phyloP scores from a whole-genome alignment of 148 eudicot genomes.

The Agrostemma githago region DNA sequence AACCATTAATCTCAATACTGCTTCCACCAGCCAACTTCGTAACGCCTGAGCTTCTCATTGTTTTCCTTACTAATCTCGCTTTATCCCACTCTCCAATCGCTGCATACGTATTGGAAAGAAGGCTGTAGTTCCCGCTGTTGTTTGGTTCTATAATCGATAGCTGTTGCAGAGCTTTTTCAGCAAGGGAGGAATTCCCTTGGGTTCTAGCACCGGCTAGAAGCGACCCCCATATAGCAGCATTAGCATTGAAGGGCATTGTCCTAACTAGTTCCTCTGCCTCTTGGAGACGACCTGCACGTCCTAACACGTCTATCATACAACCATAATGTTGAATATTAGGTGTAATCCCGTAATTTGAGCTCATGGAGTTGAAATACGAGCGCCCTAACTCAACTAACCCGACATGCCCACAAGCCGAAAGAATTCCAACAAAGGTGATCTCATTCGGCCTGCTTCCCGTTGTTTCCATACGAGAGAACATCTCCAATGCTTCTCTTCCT shows the following conservation, averaged over 20 bases:
- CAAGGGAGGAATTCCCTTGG: constrained; percentile 40
- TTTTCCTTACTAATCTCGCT: constrained; percentile 42
- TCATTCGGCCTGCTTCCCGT: constrained; percentile 41
- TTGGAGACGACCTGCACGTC: constrained; percentile 45
- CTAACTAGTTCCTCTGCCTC: constrained; percentile 43
- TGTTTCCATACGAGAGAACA: constrained; percentile 46
- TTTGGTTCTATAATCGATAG: constrained; percentile 45
- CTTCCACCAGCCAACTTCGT: constrained; percentile 46
- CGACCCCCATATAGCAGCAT: constrained; percentile 61
- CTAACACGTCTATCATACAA: constrained; percentile 55
- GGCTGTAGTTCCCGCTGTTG: constrained; percentile 49
- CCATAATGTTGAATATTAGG: constrained; percentile 61
- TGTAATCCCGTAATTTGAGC: constrained; percentile 33
- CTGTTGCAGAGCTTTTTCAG: constrained; percentile 31
- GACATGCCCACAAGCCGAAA: constrained; percentile 58
- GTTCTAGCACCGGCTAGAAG: constrained; percentile 48
- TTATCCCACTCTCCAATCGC: constrained; percentile 44
- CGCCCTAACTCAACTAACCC: constrained; percentile 50
- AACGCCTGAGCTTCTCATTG: constrained; percentile 41
- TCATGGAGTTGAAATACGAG: constrained; percentile 37
- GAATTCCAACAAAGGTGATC: constrained; percentile 41
- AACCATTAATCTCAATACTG: constrained; percentile 40
- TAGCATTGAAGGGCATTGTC: constrained; percentile 49
- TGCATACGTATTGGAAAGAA: constrained; percentile 49
- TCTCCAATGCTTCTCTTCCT: constrained; percentile 49